Evolutionary conservation across 306 rosid species (phyloP).

Genomic region (Inga leiocalycina): DNA sequence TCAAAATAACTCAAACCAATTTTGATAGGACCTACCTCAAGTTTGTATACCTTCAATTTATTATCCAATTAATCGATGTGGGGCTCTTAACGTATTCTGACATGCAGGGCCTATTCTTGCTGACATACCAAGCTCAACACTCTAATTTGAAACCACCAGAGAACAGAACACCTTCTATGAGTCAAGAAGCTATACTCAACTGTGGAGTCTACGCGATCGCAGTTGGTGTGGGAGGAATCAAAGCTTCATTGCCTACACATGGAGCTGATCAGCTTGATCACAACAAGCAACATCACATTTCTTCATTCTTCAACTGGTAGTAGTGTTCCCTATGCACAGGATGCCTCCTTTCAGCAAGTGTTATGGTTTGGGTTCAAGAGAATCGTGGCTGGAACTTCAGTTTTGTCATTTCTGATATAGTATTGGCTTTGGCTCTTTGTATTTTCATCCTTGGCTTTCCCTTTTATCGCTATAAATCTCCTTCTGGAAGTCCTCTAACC

Average conservation of each 20-base stretch:
- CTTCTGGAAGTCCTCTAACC: constrained; percentile 41
- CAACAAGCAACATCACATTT: constrained; percentile 28
- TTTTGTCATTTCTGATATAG: constrained; percentile 26
- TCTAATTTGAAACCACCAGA: neutral
- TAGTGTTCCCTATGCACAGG: constrained; percentile 37
- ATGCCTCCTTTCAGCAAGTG: constrained; percentile 29
- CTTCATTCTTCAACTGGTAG: constrained; percentile 53
- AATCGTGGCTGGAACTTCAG: constrained; percentile 43
- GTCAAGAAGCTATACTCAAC: constrained; percentile 33
- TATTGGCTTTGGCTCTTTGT: constrained; percentile 23
- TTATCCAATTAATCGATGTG: neutral
- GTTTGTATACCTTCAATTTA: neutral
- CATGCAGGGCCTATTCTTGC: constrained; percentile 34
- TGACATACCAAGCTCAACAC: constrained; percentile 42
- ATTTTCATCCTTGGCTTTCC: constrained; percentile 34
- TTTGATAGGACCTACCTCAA: no score
- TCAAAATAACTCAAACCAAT: no score
- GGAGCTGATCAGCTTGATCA: constrained; percentile 52
- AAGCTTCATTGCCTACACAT: constrained; percentile 43
- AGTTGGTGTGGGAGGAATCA: constrained; percentile 39
- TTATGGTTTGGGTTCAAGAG: constrained; percentile 49
- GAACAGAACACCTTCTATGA: neutral
- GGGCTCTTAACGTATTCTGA: neutral
- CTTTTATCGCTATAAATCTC: constrained; percentile 36
- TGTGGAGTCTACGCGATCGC: constrained; percentile 42